Base-by-base conservation (phyloP, 768 basidiomycete genomes). In the Gloeophyllum trabeum region DNA sequence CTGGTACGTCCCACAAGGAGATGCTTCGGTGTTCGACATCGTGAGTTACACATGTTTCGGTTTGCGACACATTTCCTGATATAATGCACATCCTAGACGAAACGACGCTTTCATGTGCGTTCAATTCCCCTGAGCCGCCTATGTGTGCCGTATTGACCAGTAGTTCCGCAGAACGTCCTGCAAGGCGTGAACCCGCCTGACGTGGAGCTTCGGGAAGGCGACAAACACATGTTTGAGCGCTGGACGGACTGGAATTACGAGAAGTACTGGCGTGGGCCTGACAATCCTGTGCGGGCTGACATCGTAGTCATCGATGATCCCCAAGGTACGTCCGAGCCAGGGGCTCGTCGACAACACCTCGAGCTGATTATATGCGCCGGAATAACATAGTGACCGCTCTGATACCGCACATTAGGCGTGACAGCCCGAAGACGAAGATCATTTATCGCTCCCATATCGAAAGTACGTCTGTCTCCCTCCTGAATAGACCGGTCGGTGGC, bases 1-100 rank as follows among this genome's bases (percentile, higher is more conserved):
- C 7, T 37, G 36, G 36, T 37, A 37, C 20, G 36, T 37, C 7
- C 36, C 36, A 19, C 36, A 37, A 37, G 36, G 36, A 10, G 36
- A 37, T 37, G 7, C 36, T 37, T 6, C 36, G 20, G 36, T 37
- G 20, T 37, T 37, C 20, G 36, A 37, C 20, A 21, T 37, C 36
- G 36, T 37, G 20, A 6, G 36, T 37, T 10, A 10, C 36, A 10
- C 28, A 16, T 37, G 7, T 19, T 21, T 37, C 36, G 20, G 36
- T 32, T 32, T 32, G 16, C 16, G 10, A 10, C 16, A 32, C 28
- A n/a, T 32, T 16, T 32, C 10, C 28, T 32, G 28, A 37, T 19
- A 10, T 13, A 19, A 13, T 37, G 10, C 7, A 7, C 28, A 16
- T 16, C 20, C 7, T 21, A 37, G 36, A 37, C 36, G 20, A 37